Conservation (phyloP, 768 basidiomycete species). For the Leccinum disarticulatum region DNA sequence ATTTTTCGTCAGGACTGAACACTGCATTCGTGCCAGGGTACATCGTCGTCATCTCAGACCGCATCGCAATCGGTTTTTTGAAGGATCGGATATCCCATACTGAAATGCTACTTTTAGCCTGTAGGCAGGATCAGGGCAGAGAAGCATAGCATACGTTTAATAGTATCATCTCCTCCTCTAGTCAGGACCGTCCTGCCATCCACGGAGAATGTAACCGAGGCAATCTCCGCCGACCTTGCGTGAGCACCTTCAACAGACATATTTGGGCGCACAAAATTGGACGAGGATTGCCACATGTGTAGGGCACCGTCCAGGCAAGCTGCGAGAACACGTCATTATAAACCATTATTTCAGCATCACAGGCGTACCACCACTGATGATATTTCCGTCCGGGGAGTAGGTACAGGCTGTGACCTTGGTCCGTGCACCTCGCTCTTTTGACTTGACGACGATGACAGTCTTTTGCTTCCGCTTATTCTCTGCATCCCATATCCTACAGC, state of each 20-base stretch:
- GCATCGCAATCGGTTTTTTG: conserved; percentile 82
- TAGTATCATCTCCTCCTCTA: conserved; percentile 91
- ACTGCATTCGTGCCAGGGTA: conserved; percentile 93
- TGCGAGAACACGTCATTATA: conserved; percentile 32
- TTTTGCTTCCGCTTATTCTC: conserved; percentile 94
- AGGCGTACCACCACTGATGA: conserved; percentile 81
- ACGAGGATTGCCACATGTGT: conserved; percentile 89
- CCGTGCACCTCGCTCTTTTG: conserved; percentile 90
- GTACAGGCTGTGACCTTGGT: conserved; percentile 87
- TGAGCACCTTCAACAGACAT: conserved; percentile 87
- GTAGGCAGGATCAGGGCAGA: not conserved
- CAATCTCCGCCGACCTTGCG: conserved; percentile 80
- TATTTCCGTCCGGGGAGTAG: conserved; percentile 86
- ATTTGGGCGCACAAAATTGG: conserved; percentile 92
- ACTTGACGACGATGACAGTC: conserved; percentile 93
- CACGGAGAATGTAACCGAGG: conserved; percentile 83
- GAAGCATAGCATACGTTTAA: conserved; percentile 74
- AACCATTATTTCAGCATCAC: conserved; percentile 7
- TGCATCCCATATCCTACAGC: conserved; percentile 85
- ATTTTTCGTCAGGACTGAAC: conserved; percentile 93
- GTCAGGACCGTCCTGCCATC: conserved; percentile 86
- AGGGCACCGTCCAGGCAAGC: conserved; percentile 90
- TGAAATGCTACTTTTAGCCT: conserved; percentile 31
- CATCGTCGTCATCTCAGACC: conserved; percentile 62
- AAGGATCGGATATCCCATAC: conserved; percentile 95